phyloP scores from a whole-genome alignment of 106 monocot genomes.

The Allium sativum region DNA sequence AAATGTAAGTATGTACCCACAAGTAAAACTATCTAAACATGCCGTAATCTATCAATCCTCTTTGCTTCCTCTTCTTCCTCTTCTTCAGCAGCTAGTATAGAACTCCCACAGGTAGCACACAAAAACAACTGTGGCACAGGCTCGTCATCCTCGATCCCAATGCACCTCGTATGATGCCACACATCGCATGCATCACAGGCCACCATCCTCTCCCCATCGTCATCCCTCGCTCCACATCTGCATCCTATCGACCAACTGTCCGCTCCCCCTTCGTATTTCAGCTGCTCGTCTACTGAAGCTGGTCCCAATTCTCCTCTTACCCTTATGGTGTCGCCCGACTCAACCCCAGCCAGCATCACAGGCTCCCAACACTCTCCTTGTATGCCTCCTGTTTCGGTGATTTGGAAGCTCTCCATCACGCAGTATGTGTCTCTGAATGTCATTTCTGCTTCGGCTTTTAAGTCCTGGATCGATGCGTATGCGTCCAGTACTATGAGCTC shows the following conservation, averaged over 20 bases:
- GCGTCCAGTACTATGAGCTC: constrained; percentile 64
- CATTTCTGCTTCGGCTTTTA: constrained; percentile 45
- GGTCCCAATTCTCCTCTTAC: constrained; percentile 43
- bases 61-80: not conserved
- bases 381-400: constrained; percentile 29
- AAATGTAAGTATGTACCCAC: too few species aligned
- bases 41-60: not conserved
- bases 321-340: constrained; percentile 47
- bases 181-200: constrained; percentile 84
- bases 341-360: constrained; percentile 58
- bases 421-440: constrained; percentile 75
- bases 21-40: not conserved
- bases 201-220: constrained; percentile 97
- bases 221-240: constrained; percentile 74
- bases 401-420: constrained; percentile 38
- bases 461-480: constrained; percentile 62
- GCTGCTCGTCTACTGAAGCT: constrained; percentile 18
- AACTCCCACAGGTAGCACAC: constrained; percentile 41
- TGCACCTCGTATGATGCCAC: constrained; percentile 94
- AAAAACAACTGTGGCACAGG: constrained; percentile 64
- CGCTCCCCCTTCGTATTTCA: constrained; percentile 61
- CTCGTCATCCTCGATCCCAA: constrained; percentile 57
- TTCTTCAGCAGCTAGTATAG: constrained; percentile 13
- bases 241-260: constrained; percentile 73
- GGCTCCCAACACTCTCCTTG: constrained; percentile 69